A percentile compares a stretch with the other conserved stretches of the same genome.
Evolutionary conservation across 148 eudicot species (phyloP).

Genomic region (Arbutus unedo): DNA sequence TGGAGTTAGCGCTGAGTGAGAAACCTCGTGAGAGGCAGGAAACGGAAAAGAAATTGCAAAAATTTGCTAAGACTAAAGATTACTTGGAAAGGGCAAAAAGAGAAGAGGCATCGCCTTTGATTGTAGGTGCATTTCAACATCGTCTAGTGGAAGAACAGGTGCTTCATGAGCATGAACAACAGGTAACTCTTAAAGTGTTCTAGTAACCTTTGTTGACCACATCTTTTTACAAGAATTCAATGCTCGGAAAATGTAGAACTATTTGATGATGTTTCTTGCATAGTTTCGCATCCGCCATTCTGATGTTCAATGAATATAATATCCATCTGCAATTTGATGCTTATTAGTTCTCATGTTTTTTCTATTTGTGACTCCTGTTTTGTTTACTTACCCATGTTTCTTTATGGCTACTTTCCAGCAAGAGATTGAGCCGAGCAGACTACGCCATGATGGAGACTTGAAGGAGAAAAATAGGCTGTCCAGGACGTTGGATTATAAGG

Average conservation of each 20-base stretch:
- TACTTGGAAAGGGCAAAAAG: conserved; percentile 88
- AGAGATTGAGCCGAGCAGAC: conserved; percentile 68
- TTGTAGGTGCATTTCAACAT: conserved; percentile 71
- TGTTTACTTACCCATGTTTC: background rate
- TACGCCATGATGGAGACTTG: conserved; percentile 69
- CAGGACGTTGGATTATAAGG: conserved; percentile 64
- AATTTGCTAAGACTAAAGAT: conserved; percentile 76
- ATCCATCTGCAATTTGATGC: background rate
- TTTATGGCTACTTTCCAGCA: conserved; percentile 33
- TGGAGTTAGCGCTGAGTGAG: conserved; percentile 70
- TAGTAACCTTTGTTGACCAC: background rate
- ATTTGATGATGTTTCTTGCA: background rate
- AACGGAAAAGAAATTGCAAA: conserved; percentile 80
- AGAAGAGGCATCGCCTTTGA: conserved; percentile 85
- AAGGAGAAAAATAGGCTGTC: conserved; percentile 67
- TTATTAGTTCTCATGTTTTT: background rate
- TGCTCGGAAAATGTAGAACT: background rate
- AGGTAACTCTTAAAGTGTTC: conserved; percentile 37
- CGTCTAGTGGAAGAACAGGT: conserved; percentile 66
- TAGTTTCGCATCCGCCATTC: no score
- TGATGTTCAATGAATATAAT: no score
- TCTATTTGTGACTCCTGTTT: background rate
- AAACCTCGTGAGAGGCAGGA: conserved; percentile 76
- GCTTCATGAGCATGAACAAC: conserved; percentile 76
- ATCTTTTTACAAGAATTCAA: background rate